Percentiles rank a stretch among this genome's conserved stretches.
Evolutionary conservation across 1,284 basidiomycete species (phyloP).

Genomic region (Tylopilus sp.): DNA sequence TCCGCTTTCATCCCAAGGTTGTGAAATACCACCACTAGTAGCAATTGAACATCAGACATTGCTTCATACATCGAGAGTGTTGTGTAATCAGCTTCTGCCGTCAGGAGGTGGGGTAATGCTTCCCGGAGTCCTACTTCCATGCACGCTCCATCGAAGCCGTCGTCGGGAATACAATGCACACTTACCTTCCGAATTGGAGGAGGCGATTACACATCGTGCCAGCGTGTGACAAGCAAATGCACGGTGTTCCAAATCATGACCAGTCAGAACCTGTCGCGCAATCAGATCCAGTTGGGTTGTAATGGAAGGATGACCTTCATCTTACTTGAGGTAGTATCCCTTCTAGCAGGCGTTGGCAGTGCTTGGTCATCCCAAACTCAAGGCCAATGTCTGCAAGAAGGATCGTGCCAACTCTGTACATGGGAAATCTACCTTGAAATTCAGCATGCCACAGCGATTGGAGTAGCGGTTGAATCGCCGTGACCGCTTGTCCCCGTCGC

Average conservation of each 20-base stretch:
- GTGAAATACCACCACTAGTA: slow-evolving; percentile 67
- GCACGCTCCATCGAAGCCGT: slow-evolving; percentile 1
- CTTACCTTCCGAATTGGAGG: slow-evolving; percentile 35
- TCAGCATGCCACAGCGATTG: slow-evolving; percentile 76
- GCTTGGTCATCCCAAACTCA: slow-evolving; percentile 71
- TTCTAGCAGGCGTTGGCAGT: slow-evolving; percentile 61
- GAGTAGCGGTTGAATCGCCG: slow-evolving; percentile 62
- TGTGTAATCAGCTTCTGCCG: slow-evolving; percentile 63
- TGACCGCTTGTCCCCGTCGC: slow-evolving; percentile 60
- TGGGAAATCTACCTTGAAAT: slow-evolving; percentile 64
- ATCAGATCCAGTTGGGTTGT: not conserved
- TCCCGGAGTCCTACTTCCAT: slow-evolving; percentile 46
- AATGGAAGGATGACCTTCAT: not conserved
- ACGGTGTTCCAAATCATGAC: slow-evolving; percentile 70
- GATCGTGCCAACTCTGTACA: slow-evolving; percentile 66
- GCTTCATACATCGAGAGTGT: slow-evolving; percentile 58
- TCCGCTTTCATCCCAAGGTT: slow-evolving; percentile 57
- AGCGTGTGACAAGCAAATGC: slow-evolving; percentile 72
- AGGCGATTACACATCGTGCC: slow-evolving; percentile 69
- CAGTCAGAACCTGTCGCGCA: slow-evolving; percentile 56
- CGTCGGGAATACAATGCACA: not conserved
- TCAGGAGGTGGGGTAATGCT: slow-evolving; percentile 58
- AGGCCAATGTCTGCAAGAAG: slow-evolving; percentile 73
- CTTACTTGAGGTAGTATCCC: slow-evolving; percentile 76
- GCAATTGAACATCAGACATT: slow-evolving; percentile 65